phyloP scores from a whole-genome alignment of 345 rosid genomes.

The Populus davidiana region DNA sequence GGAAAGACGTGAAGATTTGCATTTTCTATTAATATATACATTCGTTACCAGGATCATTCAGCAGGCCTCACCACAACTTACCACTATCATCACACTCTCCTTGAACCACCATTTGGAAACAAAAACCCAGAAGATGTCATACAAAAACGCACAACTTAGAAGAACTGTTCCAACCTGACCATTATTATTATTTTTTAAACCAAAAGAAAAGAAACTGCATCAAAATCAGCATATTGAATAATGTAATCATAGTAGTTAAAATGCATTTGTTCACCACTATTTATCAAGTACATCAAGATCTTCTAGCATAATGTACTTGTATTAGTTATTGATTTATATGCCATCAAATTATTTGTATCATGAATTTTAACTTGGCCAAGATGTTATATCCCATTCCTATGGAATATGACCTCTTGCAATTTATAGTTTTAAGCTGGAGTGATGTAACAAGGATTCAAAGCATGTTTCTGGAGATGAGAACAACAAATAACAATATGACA shows the following conservation, averaged over 20 bases:
- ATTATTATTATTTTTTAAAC: conserved; percentile 14
- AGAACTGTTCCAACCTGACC: conserved; percentile 92
- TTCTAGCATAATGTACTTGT: not conserved
- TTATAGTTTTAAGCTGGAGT: not conserved
- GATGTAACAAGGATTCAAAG: not conserved
- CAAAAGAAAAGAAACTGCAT: not conserved
- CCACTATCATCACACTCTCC: conserved; percentile 99
- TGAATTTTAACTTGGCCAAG: not conserved
- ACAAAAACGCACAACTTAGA: conserved; percentile 88
- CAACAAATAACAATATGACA: not conserved
- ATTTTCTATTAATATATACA: not conserved
- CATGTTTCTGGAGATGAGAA: not conserved
- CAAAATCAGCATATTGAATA: not conserved
- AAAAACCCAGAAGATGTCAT: conserved; percentile 98
- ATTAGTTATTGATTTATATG: not conserved
- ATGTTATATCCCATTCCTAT: not conserved
- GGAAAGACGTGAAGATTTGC: not conserved
- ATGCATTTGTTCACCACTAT: not conserved
- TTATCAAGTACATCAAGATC: not conserved
- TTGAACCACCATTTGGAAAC: conserved; percentile 93
- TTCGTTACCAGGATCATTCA: not conserved
- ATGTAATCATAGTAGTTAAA: not conserved
- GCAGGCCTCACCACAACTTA: conserved; percentile 34
- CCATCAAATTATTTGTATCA: not conserved
- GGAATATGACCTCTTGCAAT: not conserved